Percentiles rank a stretch among this genome's conserved stretches.
phyloP scores from a whole-genome alignment of 768 basidiomycete species.

The Leccinum boreale region DNA sequence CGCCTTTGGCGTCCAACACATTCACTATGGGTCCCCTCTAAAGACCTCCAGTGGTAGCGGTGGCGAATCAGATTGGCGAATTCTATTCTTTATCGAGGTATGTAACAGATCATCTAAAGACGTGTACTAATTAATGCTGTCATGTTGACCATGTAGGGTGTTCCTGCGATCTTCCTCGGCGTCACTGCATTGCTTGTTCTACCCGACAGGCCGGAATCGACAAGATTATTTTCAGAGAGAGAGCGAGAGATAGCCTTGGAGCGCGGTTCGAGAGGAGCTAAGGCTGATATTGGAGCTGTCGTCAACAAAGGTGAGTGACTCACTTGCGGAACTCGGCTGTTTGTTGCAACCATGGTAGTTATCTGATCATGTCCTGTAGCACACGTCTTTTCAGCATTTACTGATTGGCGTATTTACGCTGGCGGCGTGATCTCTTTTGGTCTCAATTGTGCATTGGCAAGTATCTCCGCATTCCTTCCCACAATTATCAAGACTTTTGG shows the following conservation, averaged over 20 bases:
- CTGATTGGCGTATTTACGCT: constrained; percentile 68
- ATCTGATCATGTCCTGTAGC: constrained; percentile 33
- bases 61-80: constrained; percentile 31
- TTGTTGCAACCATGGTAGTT: not conserved
- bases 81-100: constrained; percentile 72
- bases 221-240: constrained; percentile 47
- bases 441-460: constrained; percentile 69
- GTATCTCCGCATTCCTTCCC: constrained; percentile 79
- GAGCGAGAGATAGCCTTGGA: constrained; percentile 61
- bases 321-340: not conserved
- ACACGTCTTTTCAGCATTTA: constrained; percentile 59
- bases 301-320: constrained; percentile 53
- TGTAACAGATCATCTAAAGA: not conserved
- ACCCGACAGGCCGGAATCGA: constrained; percentile 71
- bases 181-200: constrained; percentile 53
- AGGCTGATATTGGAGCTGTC: constrained; percentile 61
- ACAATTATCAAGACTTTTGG: constrained; percentile 77
- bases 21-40: constrained; percentile 39
- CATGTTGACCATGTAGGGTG: constrained; percentile 41
- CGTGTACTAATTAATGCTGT: constrained; percentile 29
- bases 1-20: constrained; percentile 75
- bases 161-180: constrained; percentile 65
- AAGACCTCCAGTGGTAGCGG: constrained; percentile 23
- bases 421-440: constrained; percentile 78
- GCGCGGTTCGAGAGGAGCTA: constrained; percentile 63